These are phyloP conservation scores for Aureobasidium musti DNA, from an alignment of 2,329 filamentous ascomycete species.

Conservation along the genomic window DNA sequence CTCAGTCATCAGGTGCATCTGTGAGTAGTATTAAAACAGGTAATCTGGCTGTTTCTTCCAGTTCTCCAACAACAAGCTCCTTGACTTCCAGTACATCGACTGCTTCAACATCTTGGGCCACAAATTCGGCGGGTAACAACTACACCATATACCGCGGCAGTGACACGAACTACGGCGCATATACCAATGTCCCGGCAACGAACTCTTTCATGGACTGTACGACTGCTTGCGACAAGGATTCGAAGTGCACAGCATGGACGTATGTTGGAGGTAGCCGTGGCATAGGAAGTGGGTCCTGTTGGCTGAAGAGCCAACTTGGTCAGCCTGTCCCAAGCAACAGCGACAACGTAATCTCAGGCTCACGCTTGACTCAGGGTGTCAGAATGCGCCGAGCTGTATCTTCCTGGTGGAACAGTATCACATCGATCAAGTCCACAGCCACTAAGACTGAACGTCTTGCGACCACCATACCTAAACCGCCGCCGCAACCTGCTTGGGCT, in stretches of 20 bases:
- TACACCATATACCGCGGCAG: conserved; percentile 29
- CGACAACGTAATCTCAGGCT: conserved; percentile 26
- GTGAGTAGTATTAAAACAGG: background rate
- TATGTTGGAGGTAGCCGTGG: conserved; percentile 30
- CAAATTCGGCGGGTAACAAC: background rate
- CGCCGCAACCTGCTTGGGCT: conserved; percentile 12
- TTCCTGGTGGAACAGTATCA: conserved; percentile 14
- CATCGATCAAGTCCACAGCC: background rate
- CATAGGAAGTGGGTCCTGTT: conserved; percentile 27
- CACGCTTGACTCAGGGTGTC: conserved; percentile 8
- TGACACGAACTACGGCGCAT: conserved; percentile 29
- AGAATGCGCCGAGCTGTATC: conserved; percentile 19
- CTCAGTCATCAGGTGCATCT: background rate
- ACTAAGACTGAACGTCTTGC: conserved; percentile 2
- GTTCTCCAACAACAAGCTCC: background rate
- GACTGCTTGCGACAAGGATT: conserved; percentile 29
- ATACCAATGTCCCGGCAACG: conserved; percentile 22
- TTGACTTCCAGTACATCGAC: conserved; percentile 23
- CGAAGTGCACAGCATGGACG: conserved; percentile 31
- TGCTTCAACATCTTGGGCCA: conserved; percentile 1
- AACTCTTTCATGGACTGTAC: conserved; percentile 31
- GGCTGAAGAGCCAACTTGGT: conserved; percentile 31
- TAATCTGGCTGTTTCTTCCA: background rate
- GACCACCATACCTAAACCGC: background rate
- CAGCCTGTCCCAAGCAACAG: conserved; percentile 2